A percentile compares a stretch with the other conserved stretches of the same genome.
phyloP scores from a whole-genome alignment of 2,329 filamentous ascomycete species.

The Chaetomiaceae sp. region DNA sequence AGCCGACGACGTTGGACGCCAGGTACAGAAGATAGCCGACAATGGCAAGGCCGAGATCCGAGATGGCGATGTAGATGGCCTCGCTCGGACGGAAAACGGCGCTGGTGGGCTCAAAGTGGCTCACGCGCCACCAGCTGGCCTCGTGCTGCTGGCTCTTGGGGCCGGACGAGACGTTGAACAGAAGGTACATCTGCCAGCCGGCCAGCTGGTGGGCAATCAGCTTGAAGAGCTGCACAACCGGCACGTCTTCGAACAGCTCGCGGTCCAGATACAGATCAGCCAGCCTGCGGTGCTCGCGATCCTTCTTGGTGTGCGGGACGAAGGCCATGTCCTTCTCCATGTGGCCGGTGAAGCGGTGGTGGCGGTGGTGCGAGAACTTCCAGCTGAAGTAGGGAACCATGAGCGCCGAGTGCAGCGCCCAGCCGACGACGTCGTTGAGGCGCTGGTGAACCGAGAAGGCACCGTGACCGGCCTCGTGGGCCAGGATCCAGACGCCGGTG shows the following conservation, averaged over 20 bases:
- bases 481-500: conserved; percentile 66
- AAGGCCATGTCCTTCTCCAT: conserved; percentile 65
- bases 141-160: conserved; percentile 43
- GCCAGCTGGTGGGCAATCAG: conserved; percentile 59
- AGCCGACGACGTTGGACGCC: conserved; percentile 48
- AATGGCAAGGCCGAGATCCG: conserved; percentile 55
- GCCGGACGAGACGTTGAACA: conserved; percentile 53
- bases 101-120: conserved; percentile 59
- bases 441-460: conserved; percentile 55
- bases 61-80: conserved; percentile 50
- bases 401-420: conserved; percentile 60
- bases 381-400: conserved; percentile 69
- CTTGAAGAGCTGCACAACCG: conserved; percentile 48
- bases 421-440: conserved; percentile 59
- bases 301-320: conserved; percentile 46
- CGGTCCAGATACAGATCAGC: conserved; percentile 40
- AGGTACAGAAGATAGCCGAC: conserved; percentile 48
- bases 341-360: conserved; percentile 65
- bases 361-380: conserved; percentile 65
- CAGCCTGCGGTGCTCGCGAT: conserved; percentile 33
- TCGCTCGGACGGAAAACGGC: conserved; percentile 57
- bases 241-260: conserved; percentile 60
- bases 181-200: conserved; percentile 60
- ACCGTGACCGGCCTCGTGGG: conserved; percentile 66
- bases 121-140: conserved; percentile 40